These are phyloP conservation scores for Ophiosphaerella herpotricha DNA, from an alignment of 2,329 filamentous ascomycete species.

Conservation along the genomic window DNA sequence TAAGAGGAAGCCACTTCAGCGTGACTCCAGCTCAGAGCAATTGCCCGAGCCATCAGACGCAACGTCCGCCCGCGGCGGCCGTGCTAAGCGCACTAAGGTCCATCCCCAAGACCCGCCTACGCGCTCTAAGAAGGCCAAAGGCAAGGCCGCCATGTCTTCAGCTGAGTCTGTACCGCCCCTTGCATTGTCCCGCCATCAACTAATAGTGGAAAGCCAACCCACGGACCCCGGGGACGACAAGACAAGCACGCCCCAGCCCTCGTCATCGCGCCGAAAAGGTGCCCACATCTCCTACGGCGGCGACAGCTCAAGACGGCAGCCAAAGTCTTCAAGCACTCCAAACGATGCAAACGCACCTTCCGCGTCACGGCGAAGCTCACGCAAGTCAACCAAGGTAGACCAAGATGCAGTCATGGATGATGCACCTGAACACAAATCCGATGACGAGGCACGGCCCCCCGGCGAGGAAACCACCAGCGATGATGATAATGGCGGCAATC, in stretches of 20 bases:
- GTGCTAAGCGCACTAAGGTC: slow-evolving; percentile 64
- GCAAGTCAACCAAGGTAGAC: slow-evolving; percentile 52
- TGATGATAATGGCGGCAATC: slow-evolving; percentile 57
- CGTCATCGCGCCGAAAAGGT: slow-evolving; percentile 75
- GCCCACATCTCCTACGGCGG: slow-evolving; percentile 67
- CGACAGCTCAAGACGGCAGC: slow-evolving; percentile 20
- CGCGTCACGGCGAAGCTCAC: slow-evolving; percentile 38
- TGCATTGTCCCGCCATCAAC: slow-evolving; percentile 6
- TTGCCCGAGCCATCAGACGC: slow-evolving; percentile 43
- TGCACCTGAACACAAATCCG: slow-evolving; percentile 65
- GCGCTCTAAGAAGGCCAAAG: slow-evolving; percentile 66
- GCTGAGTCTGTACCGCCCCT: slow-evolving; percentile 59
- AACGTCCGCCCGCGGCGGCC: slow-evolving; percentile 40
- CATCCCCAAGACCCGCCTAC: slow-evolving; percentile 58
- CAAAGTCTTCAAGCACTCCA: slow-evolving; percentile 30
- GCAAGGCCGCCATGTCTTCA: slow-evolving; percentile 70
- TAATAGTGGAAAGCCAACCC: slow-evolving; percentile 58
- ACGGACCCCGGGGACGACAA: slow-evolving; percentile 68
- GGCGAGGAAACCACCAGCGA: slow-evolving; percentile 50
- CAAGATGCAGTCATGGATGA: slow-evolving; percentile 75
- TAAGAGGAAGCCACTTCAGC: slow-evolving; percentile 75
- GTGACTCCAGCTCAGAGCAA: slow-evolving; percentile 52
- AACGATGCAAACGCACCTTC: slow-evolving; percentile 28
- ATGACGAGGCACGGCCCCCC: slow-evolving; percentile 48
- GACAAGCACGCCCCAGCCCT: slow-evolving; percentile 62